A percentile compares a stretch with the other conserved stretches of the same genome.
Evolutionary conservation across 495 filamentous ascomycete species (phyloP).

Genomic region (Cladorrhinum samala): DNA sequence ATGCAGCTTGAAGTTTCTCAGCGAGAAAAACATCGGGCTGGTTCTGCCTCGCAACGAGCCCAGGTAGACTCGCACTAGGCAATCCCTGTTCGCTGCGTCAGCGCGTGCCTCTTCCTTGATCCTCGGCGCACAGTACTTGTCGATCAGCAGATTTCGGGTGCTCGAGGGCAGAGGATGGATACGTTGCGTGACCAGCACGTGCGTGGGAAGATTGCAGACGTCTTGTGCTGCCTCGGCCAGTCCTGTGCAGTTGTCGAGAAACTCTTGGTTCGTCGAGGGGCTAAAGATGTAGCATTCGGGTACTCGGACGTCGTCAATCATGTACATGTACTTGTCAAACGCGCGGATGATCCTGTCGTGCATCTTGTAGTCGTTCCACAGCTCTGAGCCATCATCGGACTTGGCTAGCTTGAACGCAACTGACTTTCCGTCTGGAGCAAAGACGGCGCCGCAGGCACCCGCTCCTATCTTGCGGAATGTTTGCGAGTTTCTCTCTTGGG

Average conservation of each 20-base stretch:
- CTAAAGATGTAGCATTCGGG: slow-evolving; percentile 3
- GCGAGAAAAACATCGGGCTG: slow-evolving; percentile 8
- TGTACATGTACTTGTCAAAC: background rate
- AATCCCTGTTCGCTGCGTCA: slow-evolving; percentile 20
- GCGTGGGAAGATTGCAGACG: slow-evolving; percentile 6
- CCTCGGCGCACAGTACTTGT: slow-evolving; percentile 21
- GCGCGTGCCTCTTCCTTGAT: slow-evolving; percentile 5
- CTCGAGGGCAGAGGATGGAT: slow-evolving; percentile 8
- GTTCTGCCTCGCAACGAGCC: slow-evolving; percentile 12
- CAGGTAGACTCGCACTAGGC: slow-evolving; percentile 25
- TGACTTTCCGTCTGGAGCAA: background rate
- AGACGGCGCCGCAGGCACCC: slow-evolving; percentile 18
- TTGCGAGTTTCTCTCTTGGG: too few species aligned
- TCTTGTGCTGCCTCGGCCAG: background rate
- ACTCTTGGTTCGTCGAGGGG: background rate
- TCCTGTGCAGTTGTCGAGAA: background rate
- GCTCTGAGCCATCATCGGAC: background rate
- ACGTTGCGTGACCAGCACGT: slow-evolving; percentile 1
- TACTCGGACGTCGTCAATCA: slow-evolving; percentile 1
- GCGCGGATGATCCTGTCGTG: background rate
- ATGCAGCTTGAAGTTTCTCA: slow-evolving; percentile 15
- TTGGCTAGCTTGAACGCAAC: slow-evolving; percentile 11
- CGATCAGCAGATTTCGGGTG: slow-evolving; percentile 13
- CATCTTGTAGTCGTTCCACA: slow-evolving; percentile 8
- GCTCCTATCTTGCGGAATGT: slow-evolving; percentile 16